Evolutionary conservation across 768 basidiomycete species (phyloP).

Genomic region (Atractiella rhizophila): DNA sequence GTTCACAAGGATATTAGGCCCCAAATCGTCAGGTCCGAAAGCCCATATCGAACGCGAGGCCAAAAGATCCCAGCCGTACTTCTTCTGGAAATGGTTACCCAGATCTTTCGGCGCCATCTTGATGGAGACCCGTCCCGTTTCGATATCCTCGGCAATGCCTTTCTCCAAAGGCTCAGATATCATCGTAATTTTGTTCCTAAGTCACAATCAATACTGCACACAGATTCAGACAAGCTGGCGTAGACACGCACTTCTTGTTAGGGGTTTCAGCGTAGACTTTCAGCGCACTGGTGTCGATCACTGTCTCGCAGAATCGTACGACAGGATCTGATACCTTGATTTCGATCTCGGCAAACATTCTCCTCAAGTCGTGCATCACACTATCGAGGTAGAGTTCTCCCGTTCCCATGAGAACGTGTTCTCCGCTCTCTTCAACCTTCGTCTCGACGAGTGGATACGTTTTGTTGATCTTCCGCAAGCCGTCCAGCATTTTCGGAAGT

Average conservation of each 20-base stretch:
- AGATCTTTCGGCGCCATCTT: conserved; percentile 84
- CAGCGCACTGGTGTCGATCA: conserved; percentile 83
- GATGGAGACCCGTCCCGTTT: conserved; percentile 75
- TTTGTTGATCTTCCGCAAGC: conserved; percentile 87
- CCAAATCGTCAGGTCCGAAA: conserved; percentile 88
- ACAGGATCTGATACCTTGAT: conserved; percentile 99
- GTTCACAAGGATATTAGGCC: conserved; percentile 76
- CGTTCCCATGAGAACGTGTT: conserved; percentile 88
- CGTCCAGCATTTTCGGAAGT: conserved; percentile 93
- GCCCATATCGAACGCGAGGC: conserved; percentile 98
- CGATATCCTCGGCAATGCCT: conserved; percentile 88
- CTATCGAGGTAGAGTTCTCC: conserved; percentile 93
- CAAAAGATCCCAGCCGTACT: conserved; percentile 92
- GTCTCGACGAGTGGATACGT: conserved; percentile 82
- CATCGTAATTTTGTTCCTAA: conserved; percentile 97
- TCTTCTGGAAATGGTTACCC: conserved; percentile 84
- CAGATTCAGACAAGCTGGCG: neutral
- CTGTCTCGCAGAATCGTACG: conserved; percentile 93
- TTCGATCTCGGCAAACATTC: conserved; percentile 87
- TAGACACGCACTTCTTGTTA: conserved; percentile 61
- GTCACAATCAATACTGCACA: too few relatives aligned
- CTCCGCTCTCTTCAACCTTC: conserved; percentile 94
- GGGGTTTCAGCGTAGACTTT: conserved; percentile 99
- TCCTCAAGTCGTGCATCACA: conserved; percentile 81
- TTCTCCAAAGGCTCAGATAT: conserved; percentile 92